phyloP scores from a whole-genome alignment of 768 basidiomycete genomes.

The Macrocybe gigantea region DNA sequence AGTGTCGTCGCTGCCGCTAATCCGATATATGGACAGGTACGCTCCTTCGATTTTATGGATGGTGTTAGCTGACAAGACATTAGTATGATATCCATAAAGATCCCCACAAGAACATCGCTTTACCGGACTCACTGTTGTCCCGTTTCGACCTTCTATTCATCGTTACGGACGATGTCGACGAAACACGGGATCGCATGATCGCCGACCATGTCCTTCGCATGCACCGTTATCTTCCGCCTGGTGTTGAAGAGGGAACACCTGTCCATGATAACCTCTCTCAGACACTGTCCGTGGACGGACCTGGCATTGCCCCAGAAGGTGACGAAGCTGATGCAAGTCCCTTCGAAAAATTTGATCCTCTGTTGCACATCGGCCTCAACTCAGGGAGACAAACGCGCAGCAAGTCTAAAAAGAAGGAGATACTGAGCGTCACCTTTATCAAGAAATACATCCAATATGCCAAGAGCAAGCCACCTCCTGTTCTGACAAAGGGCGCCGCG shows the following conservation, averaged over 20 bases:
- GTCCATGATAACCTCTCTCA: slow-evolving; percentile 84
- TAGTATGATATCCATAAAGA: slow-evolving; percentile 99
- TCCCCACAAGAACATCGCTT: slow-evolving; percentile 96
- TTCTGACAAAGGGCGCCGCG: slow-evolving; percentile 87
- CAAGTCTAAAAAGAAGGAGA: slow-evolving; percentile 67
- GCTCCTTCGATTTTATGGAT: slow-evolving; percentile 11
- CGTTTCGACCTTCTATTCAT: slow-evolving; percentile 99
- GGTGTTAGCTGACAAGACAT: slow-evolving; percentile 9
- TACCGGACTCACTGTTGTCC: slow-evolving; percentile 95
- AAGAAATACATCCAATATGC: slow-evolving; percentile 99
- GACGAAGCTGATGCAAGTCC: slow-evolving; percentile 70
- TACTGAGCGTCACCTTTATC: slow-evolving; percentile 89
- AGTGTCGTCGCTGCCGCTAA: slow-evolving; percentile 98
- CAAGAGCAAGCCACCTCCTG: slow-evolving; percentile 81
- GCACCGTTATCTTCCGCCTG: slow-evolving; percentile 95
- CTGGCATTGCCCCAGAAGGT: slow-evolving; percentile 43
- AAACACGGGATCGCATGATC: slow-evolving; percentile 87
- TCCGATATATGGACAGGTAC: slow-evolving; percentile 94
- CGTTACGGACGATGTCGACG: slow-evolving; percentile 97
- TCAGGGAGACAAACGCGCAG: slow-evolving; percentile 44
- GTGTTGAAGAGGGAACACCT: slow-evolving; percentile 94
- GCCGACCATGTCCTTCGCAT: slow-evolving; percentile 97
- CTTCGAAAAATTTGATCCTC: slow-evolving; percentile 95
- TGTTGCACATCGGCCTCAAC: slow-evolving; percentile 81
- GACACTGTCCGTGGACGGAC: slow-evolving; percentile 82